Base-by-base conservation (phyloP, 1,139 yeast species). In the Yamadazyma conglobata region DNA sequence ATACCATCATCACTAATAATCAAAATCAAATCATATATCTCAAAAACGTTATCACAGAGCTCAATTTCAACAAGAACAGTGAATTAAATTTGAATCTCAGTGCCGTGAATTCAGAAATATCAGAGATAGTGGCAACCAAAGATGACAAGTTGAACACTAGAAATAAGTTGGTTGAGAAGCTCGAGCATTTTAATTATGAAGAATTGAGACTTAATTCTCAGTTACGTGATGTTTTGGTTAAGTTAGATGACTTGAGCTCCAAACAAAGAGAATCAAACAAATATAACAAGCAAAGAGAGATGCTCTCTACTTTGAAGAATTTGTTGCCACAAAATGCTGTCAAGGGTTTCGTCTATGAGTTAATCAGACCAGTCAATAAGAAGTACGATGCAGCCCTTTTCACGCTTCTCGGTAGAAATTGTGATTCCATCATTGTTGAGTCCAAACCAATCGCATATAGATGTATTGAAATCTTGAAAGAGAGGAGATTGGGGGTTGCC, bases 401-500 rank as follows among this genome's bases (percentile, higher is more conserved):
- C 30, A 82, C 94, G 0, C 73, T 85, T 5, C 60, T 91, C 25
- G 98, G 97, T 4, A 72, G 75, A 40, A 74, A 86, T 47, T 74
- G 79, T 43, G 95, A 91, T 52, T 74, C 96, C 0, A 73, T 91
- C 8, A 73, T 91, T 19, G 98, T 91, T 4, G 95, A 87, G 45
- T 75, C 76, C 15, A 60, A 82, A 3, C 57, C 78, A 9, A 75
- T 82, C 12, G 98, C 96, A 1, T 77, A 81, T 36, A 81, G 79
- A 40, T 89, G 98, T 58, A 82, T 91, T 46, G 77, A 78, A 11
- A 81, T 82, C 35, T 64, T 91, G 54, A 86, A 88, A 46, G 94
- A 86, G 42, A 91, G 93, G 51, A 71, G 96, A 42, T 65, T 83
- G 9, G 96, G 97, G 28, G 72, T 76, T 10, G 89, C 91, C 1